A percentile compares a stretch with the other conserved stretches of the same genome.
Conservation (phyloP, 2,329 filamentous ascomycete genomes). For the Septoria petroselini region DNA sequence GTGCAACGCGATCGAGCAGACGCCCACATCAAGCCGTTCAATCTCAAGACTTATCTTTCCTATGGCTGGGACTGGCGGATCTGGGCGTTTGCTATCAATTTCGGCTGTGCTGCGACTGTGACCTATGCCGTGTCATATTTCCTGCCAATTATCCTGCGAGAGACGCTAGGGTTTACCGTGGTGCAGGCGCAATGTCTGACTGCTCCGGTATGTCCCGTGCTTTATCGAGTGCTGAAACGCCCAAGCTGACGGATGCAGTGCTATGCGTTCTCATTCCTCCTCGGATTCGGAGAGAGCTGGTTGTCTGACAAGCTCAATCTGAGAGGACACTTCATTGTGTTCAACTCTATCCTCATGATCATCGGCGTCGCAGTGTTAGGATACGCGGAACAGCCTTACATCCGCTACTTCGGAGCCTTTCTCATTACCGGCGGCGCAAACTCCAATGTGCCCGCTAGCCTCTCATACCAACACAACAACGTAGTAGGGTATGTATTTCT, state of each 20-base stretch:
- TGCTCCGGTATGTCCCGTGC: constrained; percentile 48
- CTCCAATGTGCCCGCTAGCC: constrained; percentile 69
- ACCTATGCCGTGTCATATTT: constrained; percentile 75
- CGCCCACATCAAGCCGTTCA: constrained; percentile 38
- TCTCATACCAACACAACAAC: constrained; percentile 84
- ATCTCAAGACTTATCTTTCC: constrained; percentile 41
- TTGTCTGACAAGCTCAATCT: constrained; percentile 13
- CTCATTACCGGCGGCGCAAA: constrained; percentile 70
- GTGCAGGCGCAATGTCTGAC: constrained; percentile 66
- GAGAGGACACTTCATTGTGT: constrained; percentile 50
- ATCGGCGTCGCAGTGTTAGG: constrained; percentile 72
- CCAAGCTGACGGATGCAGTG: constrained; percentile 2
- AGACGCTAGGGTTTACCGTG: constrained; percentile 62
- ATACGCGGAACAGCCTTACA: constrained; percentile 54
- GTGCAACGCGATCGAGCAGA: constrained; percentile 19
- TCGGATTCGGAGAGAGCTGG: constrained; percentile 4
- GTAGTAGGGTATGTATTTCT: too few relatives aligned
- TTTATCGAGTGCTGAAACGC: neutral
- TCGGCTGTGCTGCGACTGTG: constrained; percentile 63
- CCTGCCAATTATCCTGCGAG: constrained; percentile 67
- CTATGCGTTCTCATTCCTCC: constrained; percentile 14
- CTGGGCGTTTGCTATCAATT: constrained; percentile 53
- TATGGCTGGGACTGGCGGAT: constrained; percentile 48
- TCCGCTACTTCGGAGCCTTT: constrained; percentile 72
- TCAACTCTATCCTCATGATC: constrained; percentile 61